Base-by-base conservation (phyloP, 2,329 filamentous ascomycete species). In the Emergomyces pasteurianus region DNA sequence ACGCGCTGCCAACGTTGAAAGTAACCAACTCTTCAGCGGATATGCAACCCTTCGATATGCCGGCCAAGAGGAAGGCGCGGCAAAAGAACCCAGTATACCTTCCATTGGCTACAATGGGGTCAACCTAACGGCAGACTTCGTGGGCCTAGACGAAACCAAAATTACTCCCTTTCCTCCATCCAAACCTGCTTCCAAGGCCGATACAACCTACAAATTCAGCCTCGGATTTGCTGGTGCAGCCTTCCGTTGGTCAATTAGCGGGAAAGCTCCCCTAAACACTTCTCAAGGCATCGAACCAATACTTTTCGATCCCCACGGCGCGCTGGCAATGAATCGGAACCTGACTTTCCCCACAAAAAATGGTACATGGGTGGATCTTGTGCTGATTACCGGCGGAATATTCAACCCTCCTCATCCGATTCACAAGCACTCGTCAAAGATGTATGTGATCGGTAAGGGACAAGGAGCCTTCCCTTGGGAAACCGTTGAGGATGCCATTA, bases 21-120 rank as follows among this genome's bases (percentile, higher is more conserved):
- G 77, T 2, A 76, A 79, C 10, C 83, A 86, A 68, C 74, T 84
- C 50, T 73, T 86, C 36, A 73, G 74, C 10, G 81, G 78, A 0
- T 74, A 77, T 50, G 82, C 80, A 0, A 71, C 77, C 3, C 69
- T 86, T 26, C 71, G 73, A 0, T 78, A 79, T 64, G 63, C 68
- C 42, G 65, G 66, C n/a, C 65, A 67, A 21, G 66, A 69, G 34
- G 38, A 64, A 1, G 62, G 65, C 28, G 53, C 43, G 0, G 14
- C 42, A 31, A 1, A 58, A 62, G 2, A 74, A 75, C 47, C 38
- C 58, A 60, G n/a, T 0, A 64, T 68, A 1, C 69, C 79, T 0
- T 80, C 74, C 60, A 79, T 84, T 62, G 76, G 79, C 65, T 77
- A 81, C 58, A 77, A 75, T 2, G 83, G 83, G 23, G 62, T 63